phyloP scores from a whole-genome alignment of 768 basidiomycete genomes.

The Lepiota subincarnata region DNA sequence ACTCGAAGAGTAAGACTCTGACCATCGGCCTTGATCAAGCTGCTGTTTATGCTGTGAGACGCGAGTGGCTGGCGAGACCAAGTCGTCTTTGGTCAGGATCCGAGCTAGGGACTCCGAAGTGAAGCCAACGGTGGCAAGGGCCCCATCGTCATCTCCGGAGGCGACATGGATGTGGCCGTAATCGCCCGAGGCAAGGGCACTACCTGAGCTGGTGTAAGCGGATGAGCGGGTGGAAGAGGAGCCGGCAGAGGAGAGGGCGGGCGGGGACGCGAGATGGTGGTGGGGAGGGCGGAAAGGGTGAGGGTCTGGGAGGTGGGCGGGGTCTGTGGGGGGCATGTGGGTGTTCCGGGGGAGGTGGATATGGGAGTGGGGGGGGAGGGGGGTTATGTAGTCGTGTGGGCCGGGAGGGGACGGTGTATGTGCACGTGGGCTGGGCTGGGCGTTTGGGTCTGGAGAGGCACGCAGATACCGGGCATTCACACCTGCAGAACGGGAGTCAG shows the following conservation, averaged over 20 bases:
- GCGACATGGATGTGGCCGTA: slow-evolving; percentile 64
- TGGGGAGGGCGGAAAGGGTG: slow-evolving; percentile 58
- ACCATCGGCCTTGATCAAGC: slow-evolving; percentile 67
- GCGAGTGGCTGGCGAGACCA: slow-evolving; percentile 39
- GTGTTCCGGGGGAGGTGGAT: slow-evolving; percentile 39
- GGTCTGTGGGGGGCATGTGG: slow-evolving; percentile 49
- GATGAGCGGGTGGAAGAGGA: slow-evolving; percentile 75
- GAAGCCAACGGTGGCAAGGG: slow-evolving; percentile 47
- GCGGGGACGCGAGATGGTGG: slow-evolving; percentile 36
- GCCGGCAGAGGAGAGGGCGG: slow-evolving; percentile 64
- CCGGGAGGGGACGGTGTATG: slow-evolving; percentile 1
- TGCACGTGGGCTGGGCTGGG: slow-evolving; percentile 6
- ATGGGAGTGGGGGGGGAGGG: background rate
- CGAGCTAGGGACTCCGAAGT: slow-evolving; percentile 63
- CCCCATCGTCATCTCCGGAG: slow-evolving; percentile 54
- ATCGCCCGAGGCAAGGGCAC: slow-evolving; percentile 56
- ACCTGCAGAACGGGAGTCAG: slow-evolving; percentile 4
- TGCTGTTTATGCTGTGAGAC: slow-evolving; percentile 43
- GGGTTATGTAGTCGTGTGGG: slow-evolving; percentile 1
- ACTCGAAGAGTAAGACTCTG: slow-evolving; percentile 62
- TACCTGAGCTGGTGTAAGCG: slow-evolving; percentile 72
- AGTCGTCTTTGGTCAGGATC: slow-evolving; percentile 51
- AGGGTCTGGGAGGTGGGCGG: slow-evolving; percentile 67
- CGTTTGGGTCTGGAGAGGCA: slow-evolving; percentile 8
- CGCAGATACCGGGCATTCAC: slow-evolving; percentile 2